A percentile compares a stretch with the other conserved stretches of the same genome.
Conservation (phyloP, 106 monocot genomes). For the Xerophyta viscosa region DNA sequence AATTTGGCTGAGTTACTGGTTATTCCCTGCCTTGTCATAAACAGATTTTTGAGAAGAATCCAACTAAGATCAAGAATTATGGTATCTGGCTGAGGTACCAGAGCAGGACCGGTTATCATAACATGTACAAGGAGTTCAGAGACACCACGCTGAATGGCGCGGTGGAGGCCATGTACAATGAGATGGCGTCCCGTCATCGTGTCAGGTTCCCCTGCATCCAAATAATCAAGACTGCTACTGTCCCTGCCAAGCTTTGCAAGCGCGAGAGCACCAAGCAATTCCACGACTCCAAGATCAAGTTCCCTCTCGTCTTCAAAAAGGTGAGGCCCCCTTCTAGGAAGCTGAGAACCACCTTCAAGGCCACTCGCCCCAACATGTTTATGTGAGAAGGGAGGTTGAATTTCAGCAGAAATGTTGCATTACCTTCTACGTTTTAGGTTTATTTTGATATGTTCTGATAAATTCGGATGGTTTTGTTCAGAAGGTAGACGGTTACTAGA, state of each 20-base stretch:
- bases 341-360: conserved; percentile 87
- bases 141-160: conserved; percentile 78
- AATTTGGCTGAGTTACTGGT: too few species aligned
- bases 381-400: conserved; percentile 19
- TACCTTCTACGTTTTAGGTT: background rate
- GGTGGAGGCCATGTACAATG: conserved; percentile 84
- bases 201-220: conserved; percentile 74
- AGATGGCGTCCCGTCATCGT: conserved; percentile 85
- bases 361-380: conserved; percentile 58
- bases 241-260: conserved; percentile 71
- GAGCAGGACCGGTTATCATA: conserved; percentile 82
- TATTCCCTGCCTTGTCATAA: too few species aligned
- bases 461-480: too few species aligned
- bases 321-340: conserved; percentile 68
- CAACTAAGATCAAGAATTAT: conserved; percentile 75
- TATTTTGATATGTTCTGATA: too few species aligned
- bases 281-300: conserved; percentile 73
- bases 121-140: conserved; percentile 91
- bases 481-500: too few species aligned
- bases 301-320: conserved; percentile 64
- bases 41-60: conserved; percentile 70
- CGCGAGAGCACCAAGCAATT: conserved; percentile 82
- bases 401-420: background rate
- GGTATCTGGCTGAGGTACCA: conserved; percentile 87
- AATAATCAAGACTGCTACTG: conserved; percentile 77